Percentiles rank a stretch among this genome's conserved stretches.
Conservation (phyloP, 352 stramenopile species). For the Bremia lactucae region DNA sequence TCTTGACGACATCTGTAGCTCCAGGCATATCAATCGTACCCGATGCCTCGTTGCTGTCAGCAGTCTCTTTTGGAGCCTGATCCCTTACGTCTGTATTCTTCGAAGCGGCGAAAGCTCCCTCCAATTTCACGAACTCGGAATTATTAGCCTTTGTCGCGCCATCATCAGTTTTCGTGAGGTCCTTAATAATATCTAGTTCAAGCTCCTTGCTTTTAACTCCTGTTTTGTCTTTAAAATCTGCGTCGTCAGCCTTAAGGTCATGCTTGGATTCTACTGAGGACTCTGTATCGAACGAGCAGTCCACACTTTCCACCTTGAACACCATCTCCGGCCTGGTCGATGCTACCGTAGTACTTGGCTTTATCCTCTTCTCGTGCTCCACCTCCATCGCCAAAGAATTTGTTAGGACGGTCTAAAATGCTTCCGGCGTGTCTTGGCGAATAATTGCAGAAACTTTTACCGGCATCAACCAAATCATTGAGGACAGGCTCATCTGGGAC, state of each 20-base stretch:
- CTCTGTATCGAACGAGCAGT: constrained; percentile 5
- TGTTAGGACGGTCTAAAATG: no score
- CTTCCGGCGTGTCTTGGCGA: constrained; percentile 8
- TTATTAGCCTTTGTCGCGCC: no score
- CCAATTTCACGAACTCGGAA: no score
- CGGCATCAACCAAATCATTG: background rate
- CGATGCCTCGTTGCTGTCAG: no score
- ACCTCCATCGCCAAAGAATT: constrained; percentile 1
- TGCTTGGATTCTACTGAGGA: constrained; percentile 5
- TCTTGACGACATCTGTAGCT: background rate
- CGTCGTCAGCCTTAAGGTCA: constrained; percentile 1
- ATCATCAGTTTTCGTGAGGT: no score
- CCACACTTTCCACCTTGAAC: constrained; percentile 1
- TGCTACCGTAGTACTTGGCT: background rate
- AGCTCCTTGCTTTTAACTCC: no score
- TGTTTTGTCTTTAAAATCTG: no score
- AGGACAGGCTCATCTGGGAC: constrained; percentile 12
- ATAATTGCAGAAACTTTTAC: constrained; percentile 18
- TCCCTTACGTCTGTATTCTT: no score
- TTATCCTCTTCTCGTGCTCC: constrained; percentile 5
- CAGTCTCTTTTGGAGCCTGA: no score
- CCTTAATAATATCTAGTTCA: no score
- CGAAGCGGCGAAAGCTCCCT: no score
- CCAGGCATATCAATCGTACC: no score
- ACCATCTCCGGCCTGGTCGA: background rate